Base-by-base conservation (phyloP, 257 asterid genomes). In the Voacanga thouarsii region DNA sequence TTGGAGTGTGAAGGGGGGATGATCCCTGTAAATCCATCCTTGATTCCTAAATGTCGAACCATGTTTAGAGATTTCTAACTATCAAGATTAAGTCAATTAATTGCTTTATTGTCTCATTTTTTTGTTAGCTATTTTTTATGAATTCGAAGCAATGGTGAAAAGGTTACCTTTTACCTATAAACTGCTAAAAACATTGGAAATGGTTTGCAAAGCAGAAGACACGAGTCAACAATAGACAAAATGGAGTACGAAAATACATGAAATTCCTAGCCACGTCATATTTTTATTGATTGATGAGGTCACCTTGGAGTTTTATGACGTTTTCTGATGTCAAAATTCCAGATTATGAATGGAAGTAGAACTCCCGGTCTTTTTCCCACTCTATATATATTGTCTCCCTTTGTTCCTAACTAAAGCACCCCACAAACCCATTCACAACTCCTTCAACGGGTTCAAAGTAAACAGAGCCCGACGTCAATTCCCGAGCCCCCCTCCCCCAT, bases 141-240 rank as follows among this genome's bases (percentile, higher is more conserved):
- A 63, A 56, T 50, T 16, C 47, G 50, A 65, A 39, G 59, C 74
- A 72, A 23, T 2, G 47, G 61, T 26, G 16, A 7, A 75, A 75
- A 79, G n/a, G 30, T 65, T 3, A 64, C 59, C 18, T 23, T 63
- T 21, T 39, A n/a, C 76, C 43, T 8, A 43, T 77, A 11, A 76
- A 49, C 30, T 69, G 66, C 41, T 59, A 71, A 78, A 71, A 72
- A 33, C 53, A 9, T n/a, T 5, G 28, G 74, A 44, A 69, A 51
- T 67, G 75, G 82, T 67, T 79, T 64, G 67, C 75, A 64, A 39
- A n/a, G 60, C 51, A 77, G 75, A 73, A 19, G 70, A 79, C 82
- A 79, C 19, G 82, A 74, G 82, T 73, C 82, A 79, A 79, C 69
- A 79, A 55, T 67, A 26, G 33, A 63, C 63, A 63, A 63, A 45